phyloP scores from a whole-genome alignment of 306 rosid species.

The Vicia villosa region DNA sequence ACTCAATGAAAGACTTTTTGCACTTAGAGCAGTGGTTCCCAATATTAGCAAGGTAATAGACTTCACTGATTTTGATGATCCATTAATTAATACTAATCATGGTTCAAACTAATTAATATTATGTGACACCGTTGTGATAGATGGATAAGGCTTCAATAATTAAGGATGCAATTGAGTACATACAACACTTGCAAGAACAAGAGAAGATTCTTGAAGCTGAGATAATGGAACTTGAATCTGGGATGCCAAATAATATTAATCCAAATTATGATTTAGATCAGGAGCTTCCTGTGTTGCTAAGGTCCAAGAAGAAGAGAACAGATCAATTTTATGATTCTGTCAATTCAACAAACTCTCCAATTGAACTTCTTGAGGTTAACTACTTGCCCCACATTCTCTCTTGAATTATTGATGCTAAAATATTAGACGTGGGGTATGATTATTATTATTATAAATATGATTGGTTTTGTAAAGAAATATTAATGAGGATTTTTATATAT shows the following conservation, averaged over 20 bases:
- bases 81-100: too few species aligned
- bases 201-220: slow-evolving; percentile 72
- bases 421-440: slow-evolving; percentile 14
- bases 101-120: too few species aligned
- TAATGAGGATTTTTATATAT: not conserved
- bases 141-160: slow-evolving; percentile 98
- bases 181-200: slow-evolving; percentile 75
- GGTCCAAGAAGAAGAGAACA: slow-evolving; percentile 80
- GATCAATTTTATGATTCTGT: slow-evolving; percentile 49
- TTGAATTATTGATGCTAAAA: slow-evolving; percentile 35
- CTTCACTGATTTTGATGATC: not conserved
- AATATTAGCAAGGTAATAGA: slow-evolving; percentile 80
- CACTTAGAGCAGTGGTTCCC: slow-evolving; percentile 94
- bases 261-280: slow-evolving; percentile 48
- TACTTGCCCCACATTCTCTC: slow-evolving; percentile 3
- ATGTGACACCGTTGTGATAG: too few species aligned
- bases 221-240: slow-evolving; percentile 75
- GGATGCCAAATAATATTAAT: slow-evolving; percentile 35
- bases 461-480: not conserved
- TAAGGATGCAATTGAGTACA: slow-evolving; percentile 88
- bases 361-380: slow-evolving; percentile 74
- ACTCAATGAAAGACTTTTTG: slow-evolving; percentile 87
- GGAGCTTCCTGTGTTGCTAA: slow-evolving; percentile 57
- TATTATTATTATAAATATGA: not conserved
- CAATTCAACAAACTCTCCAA: slow-evolving; percentile 56